Evolutionary conservation across 2,329 filamentous ascomycete species (phyloP).

Genomic region (Reticulascus tulasneorum): DNA sequence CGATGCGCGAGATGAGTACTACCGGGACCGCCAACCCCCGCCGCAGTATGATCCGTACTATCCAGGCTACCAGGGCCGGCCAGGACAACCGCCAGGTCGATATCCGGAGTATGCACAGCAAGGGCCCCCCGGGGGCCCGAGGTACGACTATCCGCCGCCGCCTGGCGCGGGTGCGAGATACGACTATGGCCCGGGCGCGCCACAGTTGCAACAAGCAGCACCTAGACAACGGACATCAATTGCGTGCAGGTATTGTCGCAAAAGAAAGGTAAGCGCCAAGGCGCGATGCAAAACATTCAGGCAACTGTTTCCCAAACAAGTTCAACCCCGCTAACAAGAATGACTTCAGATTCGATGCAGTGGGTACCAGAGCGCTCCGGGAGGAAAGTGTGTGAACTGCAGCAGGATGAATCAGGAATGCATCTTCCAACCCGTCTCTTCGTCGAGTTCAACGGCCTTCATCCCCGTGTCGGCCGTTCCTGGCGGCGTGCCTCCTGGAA

Average conservation of each 20-base stretch:
- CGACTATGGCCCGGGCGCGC: conserved; percentile 27
- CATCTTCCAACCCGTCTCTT: conserved; percentile 57
- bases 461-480: conserved; percentile 55
- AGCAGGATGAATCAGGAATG: conserved; percentile 60
- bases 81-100: conserved; percentile 23
- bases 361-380: conserved; percentile 54
- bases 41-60: conserved; percentile 30
- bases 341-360: conserved; percentile 53
- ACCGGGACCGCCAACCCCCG: conserved; percentile 24
- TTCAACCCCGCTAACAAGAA: background rate
- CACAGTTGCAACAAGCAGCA: conserved; percentile 45
- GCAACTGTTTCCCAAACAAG: background rate
- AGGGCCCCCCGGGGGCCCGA: conserved; percentile 7
- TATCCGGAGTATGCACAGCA: conserved; percentile 28
- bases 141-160: conserved; percentile 13
- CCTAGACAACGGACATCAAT: conserved; percentile 57
- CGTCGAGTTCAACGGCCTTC: conserved; percentile 52
- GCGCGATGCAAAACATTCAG: background rate
- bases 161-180: conserved; percentile 20
- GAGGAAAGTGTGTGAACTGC: conserved; percentile 58
- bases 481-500: conserved; percentile 55
- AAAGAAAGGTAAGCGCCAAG: conserved; percentile 47
- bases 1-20: conserved; percentile 24
- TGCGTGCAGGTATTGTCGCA: conserved; percentile 57
- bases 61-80: conserved; percentile 30